A percentile compares a stretch with the other conserved stretches of the same genome.
These are phyloP conservation scores for Fusarium hainanense DNA, from an alignment of 2,329 filamentous ascomycete genomes.

Conservation along the genomic window DNA sequence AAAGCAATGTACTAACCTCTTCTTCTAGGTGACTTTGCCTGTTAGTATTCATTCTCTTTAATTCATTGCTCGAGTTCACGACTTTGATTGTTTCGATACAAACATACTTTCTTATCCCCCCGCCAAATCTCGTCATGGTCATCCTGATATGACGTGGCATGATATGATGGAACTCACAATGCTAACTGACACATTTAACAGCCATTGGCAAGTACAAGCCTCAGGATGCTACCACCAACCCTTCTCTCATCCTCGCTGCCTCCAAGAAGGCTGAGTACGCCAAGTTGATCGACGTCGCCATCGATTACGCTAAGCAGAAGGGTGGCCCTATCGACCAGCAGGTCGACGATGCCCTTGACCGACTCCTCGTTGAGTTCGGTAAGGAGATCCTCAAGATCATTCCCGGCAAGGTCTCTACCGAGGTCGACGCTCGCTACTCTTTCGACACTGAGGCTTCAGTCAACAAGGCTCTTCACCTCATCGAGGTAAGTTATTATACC, in stretches of 20 bases:
- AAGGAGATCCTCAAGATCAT: conserved; percentile 97
- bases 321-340: conserved; percentile 78
- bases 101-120: not conserved
- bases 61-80: conserved; percentile 14
- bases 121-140: conserved; percentile 14
- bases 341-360: conserved; percentile 91
- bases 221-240: conserved; percentile 99
- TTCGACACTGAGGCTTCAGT: conserved; percentile 94
- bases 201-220: conserved; percentile 99
- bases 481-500: conserved; percentile 72
- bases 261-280: conserved; percentile 98
- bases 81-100: conserved; percentile 2
- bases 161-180: conserved; percentile 17
- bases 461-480: conserved; percentile 96
- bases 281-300: conserved; percentile 86
- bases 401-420: conserved; percentile 97
- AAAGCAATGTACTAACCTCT: conserved; percentile 48
- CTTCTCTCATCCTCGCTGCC: conserved; percentile 96
- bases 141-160: conserved; percentile 24
- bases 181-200: conserved; percentile 53
- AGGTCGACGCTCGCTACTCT: conserved; percentile 95
- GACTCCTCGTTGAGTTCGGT: conserved; percentile 96
- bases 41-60: conserved; percentile 62
- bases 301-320: conserved; percentile 85
- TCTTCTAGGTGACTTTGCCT: conserved; percentile 76